Percentiles rank a stretch among this genome's conserved stretches.
phyloP scores from a whole-genome alignment of 441 rosid species.

The Gossypium lobatum region DNA sequence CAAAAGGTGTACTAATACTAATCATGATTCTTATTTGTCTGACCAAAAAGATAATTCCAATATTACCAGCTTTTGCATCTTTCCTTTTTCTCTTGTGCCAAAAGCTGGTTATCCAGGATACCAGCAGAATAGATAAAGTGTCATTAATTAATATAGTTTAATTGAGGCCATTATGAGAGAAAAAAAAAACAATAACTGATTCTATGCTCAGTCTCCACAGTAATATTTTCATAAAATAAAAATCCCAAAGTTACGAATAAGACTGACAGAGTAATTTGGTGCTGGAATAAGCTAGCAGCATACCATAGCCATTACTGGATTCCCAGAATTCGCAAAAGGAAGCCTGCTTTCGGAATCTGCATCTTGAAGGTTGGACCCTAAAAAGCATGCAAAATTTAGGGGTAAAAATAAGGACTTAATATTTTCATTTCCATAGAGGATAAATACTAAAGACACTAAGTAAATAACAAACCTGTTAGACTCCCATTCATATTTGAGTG shows the following conservation, averaged over 20 bases:
- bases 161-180: background rate
- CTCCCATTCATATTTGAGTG: slow-evolving; percentile 49
- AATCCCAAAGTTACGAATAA: background rate
- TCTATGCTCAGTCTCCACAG: background rate
- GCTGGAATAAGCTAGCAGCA: slow-evolving; percentile 14
- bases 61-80: background rate
- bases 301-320: slow-evolving; percentile 94
- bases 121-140: background rate
- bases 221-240: background rate
- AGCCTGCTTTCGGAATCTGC: slow-evolving; percentile 57
- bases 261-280: background rate
- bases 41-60: slow-evolving; percentile 1
- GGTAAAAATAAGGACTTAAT: slow-evolving; percentile 3
- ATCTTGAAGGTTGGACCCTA: slow-evolving; percentile 45
- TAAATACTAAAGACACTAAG: slow-evolving; percentile 10
- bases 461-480: slow-evolving; percentile 34
- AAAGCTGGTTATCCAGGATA: background rate
- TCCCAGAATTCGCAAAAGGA: slow-evolving; percentile 79
- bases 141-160: background rate
- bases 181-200: background rate
- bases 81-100: background rate
- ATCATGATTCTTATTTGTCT: background rate
- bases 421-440: background rate
- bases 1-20: background rate
- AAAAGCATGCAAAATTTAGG: slow-evolving; percentile 12